These are phyloP conservation scores for Ophiocordyceps camponoti-leonardi DNA, from an alignment of 2,329 filamentous ascomycete species.

Conservation along the genomic window DNA sequence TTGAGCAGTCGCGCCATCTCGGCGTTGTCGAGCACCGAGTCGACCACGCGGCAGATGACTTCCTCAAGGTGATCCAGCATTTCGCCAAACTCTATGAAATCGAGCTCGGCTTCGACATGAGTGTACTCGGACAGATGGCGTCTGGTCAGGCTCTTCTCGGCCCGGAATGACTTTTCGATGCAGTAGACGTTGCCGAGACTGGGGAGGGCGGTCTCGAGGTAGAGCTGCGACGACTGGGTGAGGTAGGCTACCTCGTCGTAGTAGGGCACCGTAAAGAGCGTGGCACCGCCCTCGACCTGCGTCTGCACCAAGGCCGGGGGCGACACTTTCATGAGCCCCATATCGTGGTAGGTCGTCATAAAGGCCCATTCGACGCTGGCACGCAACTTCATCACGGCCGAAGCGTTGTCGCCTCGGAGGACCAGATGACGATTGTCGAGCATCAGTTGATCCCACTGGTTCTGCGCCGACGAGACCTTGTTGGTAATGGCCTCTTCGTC, in stretches of 20 bases:
- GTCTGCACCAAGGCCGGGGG: constrained; percentile 89
- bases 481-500: constrained; percentile 88
- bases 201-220: constrained; percentile 86
- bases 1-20: constrained; percentile 57
- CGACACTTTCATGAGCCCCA: constrained; percentile 64
- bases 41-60: constrained; percentile 72
- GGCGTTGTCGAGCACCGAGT: constrained; percentile 57
- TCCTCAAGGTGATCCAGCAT: constrained; percentile 76
- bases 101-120: constrained; percentile 88
- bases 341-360: constrained; percentile 58
- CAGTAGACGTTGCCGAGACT: constrained; percentile 92
- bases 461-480: constrained; percentile 32
- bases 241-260: constrained; percentile 85
- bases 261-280: constrained; percentile 78
- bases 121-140: constrained; percentile 94
- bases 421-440: constrained; percentile 73
- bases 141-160: constrained; percentile 87
- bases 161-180: constrained; percentile 96
- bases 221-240: constrained; percentile 92
- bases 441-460: constrained; percentile 33
- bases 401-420: constrained; percentile 67
- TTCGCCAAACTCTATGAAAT: constrained; percentile 87
- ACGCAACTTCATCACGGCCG: constrained; percentile 76
- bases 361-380: constrained; percentile 70
- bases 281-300: constrained; percentile 82